Base-by-base conservation (phyloP, 192 early-diverging fungal species). In the Backusella liffmaniae region DNA sequence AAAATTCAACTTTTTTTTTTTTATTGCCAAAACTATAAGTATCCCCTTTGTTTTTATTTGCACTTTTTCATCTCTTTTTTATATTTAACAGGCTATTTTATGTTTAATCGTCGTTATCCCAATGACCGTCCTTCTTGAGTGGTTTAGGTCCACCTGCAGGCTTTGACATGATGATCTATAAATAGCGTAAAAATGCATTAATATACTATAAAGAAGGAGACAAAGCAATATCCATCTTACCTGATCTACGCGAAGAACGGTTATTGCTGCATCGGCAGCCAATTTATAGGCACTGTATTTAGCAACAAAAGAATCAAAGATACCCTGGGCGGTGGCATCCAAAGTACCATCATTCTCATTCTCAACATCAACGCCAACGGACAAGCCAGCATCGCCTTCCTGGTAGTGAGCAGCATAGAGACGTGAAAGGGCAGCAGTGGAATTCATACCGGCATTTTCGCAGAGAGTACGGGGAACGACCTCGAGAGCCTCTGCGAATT, bases 141-240 rank as follows among this genome's bases (percentile, higher is more conserved):
- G 88, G 92, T 84, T 94, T 94, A 39, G 94, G 97, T 8, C 97
- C 97, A 71, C 97, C 97, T 21, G 97, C 96, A 49, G 92, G 94
- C 86, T 97, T 98, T 71, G 93, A 94, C 97, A 99, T 99, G 85
- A 99, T 97, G 80, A 99, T 96, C 92, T 92, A 74, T 41, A 41
- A 39, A 39, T 30, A 30, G 30, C 30, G 30, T 30, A 30, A 30
- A 30, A 30, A 30, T 30, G 30, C 30, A 30, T 30, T 32, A 49
- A 1, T 26, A 68, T 66, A 23, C 37, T 44, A 34, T 76, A 71
- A 1, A 70, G 5, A n/a, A n/a, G n/a, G n/a, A n/a, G n/a, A 5
- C 15, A 15, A 79, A 26, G 66, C 1, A 39, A 39, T 15, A 36
- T n/a, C 30, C 16, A 23, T 72, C 76, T 62, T 83, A 91, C 87